Evolutionary conservation across 2,329 filamentous ascomycete genomes (phyloP), one percentile per base, ranked within the genome.

Genomic region (Coniochaeta sp.): DNA sequence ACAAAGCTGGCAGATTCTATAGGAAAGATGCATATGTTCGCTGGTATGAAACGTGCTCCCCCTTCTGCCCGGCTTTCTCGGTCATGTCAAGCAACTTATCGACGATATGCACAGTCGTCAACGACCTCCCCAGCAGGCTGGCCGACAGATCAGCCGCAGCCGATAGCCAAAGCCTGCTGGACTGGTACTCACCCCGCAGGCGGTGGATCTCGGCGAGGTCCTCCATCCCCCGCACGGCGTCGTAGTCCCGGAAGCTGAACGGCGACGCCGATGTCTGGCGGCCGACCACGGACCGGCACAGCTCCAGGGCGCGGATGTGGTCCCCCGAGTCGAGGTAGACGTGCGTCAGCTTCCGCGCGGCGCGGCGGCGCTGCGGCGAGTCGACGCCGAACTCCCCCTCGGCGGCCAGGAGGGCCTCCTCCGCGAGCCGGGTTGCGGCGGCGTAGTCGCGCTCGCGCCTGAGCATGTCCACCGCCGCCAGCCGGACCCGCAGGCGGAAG

Each of bases 81-180:
- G 40, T 12, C 55, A 57, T 57, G 16, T 57, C 55, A 6, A 57
- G 40, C 55, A 57, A 36, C 36, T 57, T 57, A 30, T 57, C 55
- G 2, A 57, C 55, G n/a, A 57, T 57, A 34, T 57, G 55, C 34
- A 42, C 40, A 6, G 55, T 57, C 36, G 55, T 42, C 34, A 57
- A 19, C 34, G 55, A 57, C 34, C 28, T 24, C 19, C 55, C 55
- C 6, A 57, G 36, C 30, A 57, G 36, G 9, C 28, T 57, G 9
- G 40, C 55, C 16, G 55, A 44, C 10, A 57, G 17, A 30, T 57
- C 55, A 3, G 55, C 55, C 34, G 55, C 55, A 8, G 55, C 55
- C 22, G 34, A 40, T 36, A 57, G 36, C 55, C 55, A 57, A 4
- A 30, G 36, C 10, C 40, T 38, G 34, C 55, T 57, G 2, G 55